phyloP scores from a whole-genome alignment of 768 basidiomycete genomes.

The Infundibulicybe gibba region DNA sequence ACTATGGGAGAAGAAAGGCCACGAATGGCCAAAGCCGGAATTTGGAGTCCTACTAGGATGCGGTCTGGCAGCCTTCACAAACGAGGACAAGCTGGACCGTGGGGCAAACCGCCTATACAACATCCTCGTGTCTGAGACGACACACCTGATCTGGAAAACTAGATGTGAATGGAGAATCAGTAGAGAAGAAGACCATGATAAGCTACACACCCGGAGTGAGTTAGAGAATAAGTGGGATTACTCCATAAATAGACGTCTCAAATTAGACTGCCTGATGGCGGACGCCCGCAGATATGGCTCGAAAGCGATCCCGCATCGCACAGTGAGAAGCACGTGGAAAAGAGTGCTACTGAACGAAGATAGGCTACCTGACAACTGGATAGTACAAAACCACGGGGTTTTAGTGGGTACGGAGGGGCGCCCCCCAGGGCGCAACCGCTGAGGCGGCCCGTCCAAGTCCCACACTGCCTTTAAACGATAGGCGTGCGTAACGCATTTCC shows the following conservation, averaged over 20 bases:
- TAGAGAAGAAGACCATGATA: constrained; percentile 12
- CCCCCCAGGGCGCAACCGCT: no score
- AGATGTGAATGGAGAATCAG: constrained; percentile 10
- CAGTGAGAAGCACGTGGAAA: no score
- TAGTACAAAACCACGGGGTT: no score
- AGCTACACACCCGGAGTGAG: constrained; percentile 2
- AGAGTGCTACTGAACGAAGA: no score
- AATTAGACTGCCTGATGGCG: constrained; percentile 9
- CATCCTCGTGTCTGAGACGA: constrained; percentile 22
- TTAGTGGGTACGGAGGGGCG: no score
- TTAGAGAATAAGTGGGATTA: constrained; percentile 9
- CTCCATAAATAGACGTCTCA: constrained; percentile 8
- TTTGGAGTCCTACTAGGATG: constrained; percentile 16
- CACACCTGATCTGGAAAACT: constrained; percentile 24
- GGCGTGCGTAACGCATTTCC: no score
- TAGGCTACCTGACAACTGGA: no score
- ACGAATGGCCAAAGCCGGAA: not conserved
- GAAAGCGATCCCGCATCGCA: no score
- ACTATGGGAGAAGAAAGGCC: constrained; percentile 14
- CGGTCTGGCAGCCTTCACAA: not conserved
- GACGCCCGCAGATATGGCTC: not conserved
- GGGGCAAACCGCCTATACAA: constrained; percentile 9
- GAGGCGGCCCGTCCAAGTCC: no score
- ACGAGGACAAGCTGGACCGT: no score
- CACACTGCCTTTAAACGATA: no score